Evolutionary conservation across 2,329 filamentous ascomycete genomes (phyloP), one percentile per base, ranked within the genome.

Genomic region (Nothophoma quercina): DNA sequence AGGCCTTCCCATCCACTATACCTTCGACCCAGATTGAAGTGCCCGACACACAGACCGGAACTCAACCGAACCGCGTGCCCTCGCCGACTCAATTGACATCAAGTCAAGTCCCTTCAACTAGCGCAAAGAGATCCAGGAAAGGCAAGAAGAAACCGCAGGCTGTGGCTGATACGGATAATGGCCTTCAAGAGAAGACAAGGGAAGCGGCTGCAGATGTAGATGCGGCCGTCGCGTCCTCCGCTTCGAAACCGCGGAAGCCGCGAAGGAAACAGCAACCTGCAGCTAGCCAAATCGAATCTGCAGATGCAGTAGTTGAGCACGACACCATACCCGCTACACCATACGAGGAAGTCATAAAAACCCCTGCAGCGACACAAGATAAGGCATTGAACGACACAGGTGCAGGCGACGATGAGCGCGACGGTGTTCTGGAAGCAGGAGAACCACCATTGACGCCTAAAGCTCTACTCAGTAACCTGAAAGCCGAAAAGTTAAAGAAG

Each of bases 21-120:
- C 28, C 32, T 34, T 26, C 44, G 2, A 22, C 44, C 4, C 47
- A 55, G 12, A 38, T 63, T 15, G 48, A 59, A 16, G 57, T 62
- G 1, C 60, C 59, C 5, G 52, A 62, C 40, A 57, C 57, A 1
- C 62, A 64, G 16, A 15, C 29, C 12, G 15, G 25, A 13, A 13
- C 15, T 18, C 43, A 36, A 29, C 32, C 8, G 22, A 41, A n/a
- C 10, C 32, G 29, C 7, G 8, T 32, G 19, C 38, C 44, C 13
- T 28, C 48, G 23, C 43, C 55, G 1, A 48, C 56, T 5, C 56
- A 49, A 2, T 46, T 26, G 41, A 49, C 44, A 7, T 50, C 38
- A 13, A 35, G 35, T 10, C 50, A 43, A 33, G 16, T 26, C n/a
- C 13, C n/a, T 7, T 10, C 57, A n/a, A 47, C 47, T n/a, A 12